Evolutionary conservation across 2,329 filamentous ascomycete species (phyloP), one percentile per base, ranked within the genome.

Genomic region (Bipolaris gigantea): DNA sequence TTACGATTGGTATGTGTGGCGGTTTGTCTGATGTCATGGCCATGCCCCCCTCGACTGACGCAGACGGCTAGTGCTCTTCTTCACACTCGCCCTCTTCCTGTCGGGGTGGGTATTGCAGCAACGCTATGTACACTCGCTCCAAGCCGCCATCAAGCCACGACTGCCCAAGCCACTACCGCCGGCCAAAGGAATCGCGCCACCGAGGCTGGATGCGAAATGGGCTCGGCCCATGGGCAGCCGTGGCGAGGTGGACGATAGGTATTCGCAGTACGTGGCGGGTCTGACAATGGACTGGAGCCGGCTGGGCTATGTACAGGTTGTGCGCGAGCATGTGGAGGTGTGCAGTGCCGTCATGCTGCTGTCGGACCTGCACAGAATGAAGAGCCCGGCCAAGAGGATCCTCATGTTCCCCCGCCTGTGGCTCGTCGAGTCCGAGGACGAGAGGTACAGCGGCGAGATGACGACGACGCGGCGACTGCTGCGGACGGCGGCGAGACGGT

Each of bases 31-130:
- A 34, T 16, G 30, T 10, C 10, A 27, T 21, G 15, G n/a, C n/a
- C n/a, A n/a, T n/a, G n/a, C n/a, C n/a, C 21, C 19, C 25, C n/a
- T 16, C 21, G 25, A 16, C 36, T 50, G 16, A 57, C 36, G 21
- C 13, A 7, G 21, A 25, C 34, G 3, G 9, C 6, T 57, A 75
- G 89, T 96, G 55, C 78, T 90, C 59, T 72, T 89, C 23, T 96
- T 90, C 75, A 96, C 92, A 3, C 74, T 87, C 34, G 84, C 92
- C 4, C 85, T 97, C 23, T 97, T 97, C 73, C 80, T 96, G 30
- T 91, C 89, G 47, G 92, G 92, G 66, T 96, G 95, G 73, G 83
- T 87, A 3, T 82, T 96, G 48, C 92, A 97, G 69, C 92, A 97
- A 74, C 85, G 90, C 65, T 94, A 91, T 0, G 84, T 96, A 4